phyloP scores from a whole-genome alignment of 148 eudicot species.

The Nepenthes gracilis region DNA sequence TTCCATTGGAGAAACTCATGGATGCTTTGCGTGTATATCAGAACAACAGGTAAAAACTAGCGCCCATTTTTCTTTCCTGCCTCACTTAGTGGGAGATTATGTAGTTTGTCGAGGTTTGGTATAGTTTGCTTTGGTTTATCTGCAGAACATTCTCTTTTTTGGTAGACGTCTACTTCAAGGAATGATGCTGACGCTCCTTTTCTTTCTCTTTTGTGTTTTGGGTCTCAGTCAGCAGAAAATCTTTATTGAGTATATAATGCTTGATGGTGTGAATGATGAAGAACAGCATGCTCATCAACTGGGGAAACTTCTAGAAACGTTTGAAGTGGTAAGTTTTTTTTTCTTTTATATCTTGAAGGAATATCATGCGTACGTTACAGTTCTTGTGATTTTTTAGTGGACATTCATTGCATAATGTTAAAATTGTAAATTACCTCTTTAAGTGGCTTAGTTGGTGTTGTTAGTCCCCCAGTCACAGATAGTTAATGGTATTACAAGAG shows the following conservation, averaged over 20 bases:
- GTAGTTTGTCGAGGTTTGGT: no score
- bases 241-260: constrained; percentile 98
- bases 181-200: background rate
- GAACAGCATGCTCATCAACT: constrained; percentile 92
- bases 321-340: constrained; percentile 64
- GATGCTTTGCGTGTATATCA: constrained; percentile 65
- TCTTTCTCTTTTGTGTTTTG: constrained; percentile 12
- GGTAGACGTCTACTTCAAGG: background rate
- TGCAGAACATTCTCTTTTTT: background rate
- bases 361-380: no score
- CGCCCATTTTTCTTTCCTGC: background rate
- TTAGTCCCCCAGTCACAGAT: no score
- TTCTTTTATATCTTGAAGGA: no score
- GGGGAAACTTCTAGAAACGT: constrained; percentile 70
- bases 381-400: background rate
- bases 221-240: constrained; percentile 78
- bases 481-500: no score
- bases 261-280: constrained; percentile 89
- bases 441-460: background rate
- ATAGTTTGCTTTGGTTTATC: no score
- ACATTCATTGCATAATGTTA: background rate
- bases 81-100: no score
- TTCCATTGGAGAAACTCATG: constrained; percentile 91
- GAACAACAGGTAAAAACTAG: constrained; percentile 41
- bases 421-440: background rate